Evolutionary conservation across 139 green algal genomes (phyloP), one percentile per base, ranked within the genome.

Genomic region (Raphidocelis subcapitata): DNA sequence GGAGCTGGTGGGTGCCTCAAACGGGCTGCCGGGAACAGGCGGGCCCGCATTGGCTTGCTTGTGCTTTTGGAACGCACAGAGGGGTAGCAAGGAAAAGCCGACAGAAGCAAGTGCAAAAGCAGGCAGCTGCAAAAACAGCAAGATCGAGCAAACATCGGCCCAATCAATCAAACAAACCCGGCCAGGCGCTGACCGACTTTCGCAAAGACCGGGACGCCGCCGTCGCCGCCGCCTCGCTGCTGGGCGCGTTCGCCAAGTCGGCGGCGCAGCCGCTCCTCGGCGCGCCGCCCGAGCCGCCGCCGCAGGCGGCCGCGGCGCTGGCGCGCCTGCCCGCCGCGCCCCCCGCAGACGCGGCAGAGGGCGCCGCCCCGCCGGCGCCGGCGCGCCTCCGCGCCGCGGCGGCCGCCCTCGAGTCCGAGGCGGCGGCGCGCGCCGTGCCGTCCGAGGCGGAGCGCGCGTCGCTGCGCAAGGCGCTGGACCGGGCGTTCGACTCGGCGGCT

Each of bases 201-300:
- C 14, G 21, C 12, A 70, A 72, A 28, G 87, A 94, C 51, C 54
- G 65, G 20, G 90, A 95, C 28, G 54, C n/a, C 1, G 73, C 79
- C 1, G 62, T 89, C 23, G 73, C 62, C n/a, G 51, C 35, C n/a
- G 65, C 95, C 10, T 72, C 85, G 2, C 75, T 98, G 47, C 79
- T 98, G 46, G 82, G 76, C 14, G 69, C 62, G 54, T 90, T 97
- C 44, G 84, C 82, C 26, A 94, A 94, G 66, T 56, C 79, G 1
- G 86, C 75, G 16, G 57, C 82, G 46, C 81, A 87, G 62, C 84
- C 92, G 63, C 57, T 97, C 37, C 83, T 96, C 64, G 82, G 87
- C 8, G 46, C 86, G 44, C 69, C 80, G 51, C 81, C 47, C 3
- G 70, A 63, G 41, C 41, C 26, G 20, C 20, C 23, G 26, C 55